These are phyloP conservation scores for Lasiosphaeris hirsuta DNA, from an alignment of 495 filamentous ascomycete species.

Conservation along the genomic window DNA sequence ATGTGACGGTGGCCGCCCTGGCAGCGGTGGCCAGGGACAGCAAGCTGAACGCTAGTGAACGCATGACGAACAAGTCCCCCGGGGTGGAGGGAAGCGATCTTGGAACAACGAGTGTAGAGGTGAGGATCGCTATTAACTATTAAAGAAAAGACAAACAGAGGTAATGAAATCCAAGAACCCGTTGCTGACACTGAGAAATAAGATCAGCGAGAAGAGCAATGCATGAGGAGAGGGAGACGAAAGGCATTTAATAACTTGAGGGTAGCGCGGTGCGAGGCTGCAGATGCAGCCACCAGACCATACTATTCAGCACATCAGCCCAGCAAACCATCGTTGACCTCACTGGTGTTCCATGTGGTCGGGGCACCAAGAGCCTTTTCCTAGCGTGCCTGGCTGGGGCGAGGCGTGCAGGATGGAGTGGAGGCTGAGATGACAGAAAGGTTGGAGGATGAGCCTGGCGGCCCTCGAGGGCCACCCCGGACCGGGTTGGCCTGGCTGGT, in stretches of 20 bases:
- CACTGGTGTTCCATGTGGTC: background rate
- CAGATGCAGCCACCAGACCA: no score
- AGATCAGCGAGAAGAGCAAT: no score
- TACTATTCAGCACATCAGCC: no score
- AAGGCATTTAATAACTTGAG: no score
- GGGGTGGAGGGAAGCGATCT: background rate
- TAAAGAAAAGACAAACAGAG: background rate
- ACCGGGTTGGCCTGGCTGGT: background rate
- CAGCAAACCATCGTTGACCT: no score
- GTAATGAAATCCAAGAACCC: background rate
- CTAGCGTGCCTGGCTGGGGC: background rate
- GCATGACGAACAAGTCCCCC: slow-evolving; percentile 17
- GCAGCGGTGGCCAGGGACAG: slow-evolving; percentile 24
- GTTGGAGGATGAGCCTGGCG: background rate
- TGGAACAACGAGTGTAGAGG: background rate
- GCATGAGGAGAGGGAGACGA: no score
- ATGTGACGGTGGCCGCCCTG: slow-evolving; percentile 33
- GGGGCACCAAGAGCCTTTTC: background rate
- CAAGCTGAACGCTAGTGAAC: slow-evolving; percentile 10
- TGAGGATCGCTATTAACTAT: background rate
- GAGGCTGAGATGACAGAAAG: slow-evolving; percentile 10
- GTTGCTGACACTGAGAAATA: background rate
- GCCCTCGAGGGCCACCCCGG: background rate
- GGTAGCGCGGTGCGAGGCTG: no score
- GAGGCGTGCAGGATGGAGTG: background rate